These are phyloP conservation scores for Dactylellina parvicollis DNA, from an alignment of 2,329 filamentous ascomycete species.

Conservation along the genomic window DNA sequence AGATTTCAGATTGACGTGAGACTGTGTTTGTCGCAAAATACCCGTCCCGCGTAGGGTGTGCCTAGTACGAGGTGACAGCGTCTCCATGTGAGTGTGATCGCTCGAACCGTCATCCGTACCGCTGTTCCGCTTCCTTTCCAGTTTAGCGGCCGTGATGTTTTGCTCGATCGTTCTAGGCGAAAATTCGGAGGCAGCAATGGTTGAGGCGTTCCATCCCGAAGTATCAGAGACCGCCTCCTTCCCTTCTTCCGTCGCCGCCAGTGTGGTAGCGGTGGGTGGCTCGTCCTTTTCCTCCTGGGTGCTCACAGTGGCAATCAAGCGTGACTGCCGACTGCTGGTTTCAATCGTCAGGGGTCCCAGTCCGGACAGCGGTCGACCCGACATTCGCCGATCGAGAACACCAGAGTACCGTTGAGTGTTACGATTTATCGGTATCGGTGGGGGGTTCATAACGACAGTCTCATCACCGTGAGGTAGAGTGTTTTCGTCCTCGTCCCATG, in stretches of 20 bases:
- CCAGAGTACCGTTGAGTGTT: constrained; percentile 42
- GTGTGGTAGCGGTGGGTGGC: constrained; percentile 6
- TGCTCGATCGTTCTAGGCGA: constrained; percentile 43
- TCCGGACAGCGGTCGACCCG: constrained; percentile 41
- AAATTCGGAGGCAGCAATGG: constrained; percentile 28
- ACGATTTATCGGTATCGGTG: constrained; percentile 28
- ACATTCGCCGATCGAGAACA: constrained; percentile 48
- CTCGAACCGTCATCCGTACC: constrained; percentile 49
- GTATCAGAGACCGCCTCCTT: constrained; percentile 29
- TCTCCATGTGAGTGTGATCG: constrained; percentile 50
- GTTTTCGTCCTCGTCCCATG: constrained; percentile 45
- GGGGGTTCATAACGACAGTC: constrained; percentile 40
- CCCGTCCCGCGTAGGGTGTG: constrained; percentile 46
- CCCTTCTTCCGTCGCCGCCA: constrained; percentile 22
- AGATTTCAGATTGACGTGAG: constrained; percentile 52
- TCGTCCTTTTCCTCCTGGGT: constrained; percentile 26
- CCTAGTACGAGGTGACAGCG: constrained; percentile 39
- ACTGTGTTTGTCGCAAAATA: constrained; percentile 49
- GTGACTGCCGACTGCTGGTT: constrained; percentile 42
- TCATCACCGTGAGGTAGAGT: constrained; percentile 38
- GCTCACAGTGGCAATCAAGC: constrained; percentile 19
- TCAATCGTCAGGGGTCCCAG: constrained; percentile 48
- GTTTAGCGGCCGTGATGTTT: constrained; percentile 39
- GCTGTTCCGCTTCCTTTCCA: constrained; percentile 42
- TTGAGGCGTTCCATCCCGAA: constrained; percentile 32